Evolutionary conservation across 2,329 filamentous ascomycete species (phyloP).

Genomic region (Arthrobotrys sphaeroides): DNA sequence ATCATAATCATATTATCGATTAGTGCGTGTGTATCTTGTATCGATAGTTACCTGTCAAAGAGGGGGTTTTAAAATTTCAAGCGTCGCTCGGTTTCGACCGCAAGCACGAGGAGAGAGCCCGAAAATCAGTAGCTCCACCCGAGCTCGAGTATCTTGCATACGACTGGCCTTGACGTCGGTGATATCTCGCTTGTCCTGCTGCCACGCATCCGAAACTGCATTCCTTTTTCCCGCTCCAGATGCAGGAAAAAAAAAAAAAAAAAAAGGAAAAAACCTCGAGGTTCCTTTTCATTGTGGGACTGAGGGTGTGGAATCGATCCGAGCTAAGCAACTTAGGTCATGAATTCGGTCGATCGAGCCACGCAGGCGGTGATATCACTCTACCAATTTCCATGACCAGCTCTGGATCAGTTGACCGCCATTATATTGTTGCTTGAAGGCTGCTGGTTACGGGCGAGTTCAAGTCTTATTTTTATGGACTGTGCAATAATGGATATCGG

Average conservation of each 20-base stretch:
- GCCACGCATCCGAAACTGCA: conserved; percentile 45
- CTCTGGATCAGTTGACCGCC: conserved; percentile 40
- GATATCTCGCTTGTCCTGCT: conserved; percentile 48
- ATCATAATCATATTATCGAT: background rate
- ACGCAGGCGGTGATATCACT: conserved; percentile 46
- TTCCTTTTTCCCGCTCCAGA: conserved; percentile 40
- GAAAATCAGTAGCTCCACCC: conserved; percentile 19
- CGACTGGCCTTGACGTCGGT: conserved; percentile 34
- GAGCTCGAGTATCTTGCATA: conserved; percentile 38
- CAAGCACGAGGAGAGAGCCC: background rate
- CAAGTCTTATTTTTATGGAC: no score
- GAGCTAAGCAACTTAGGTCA: background rate
- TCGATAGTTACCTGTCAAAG: no score
- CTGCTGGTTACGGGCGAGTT: background rate
- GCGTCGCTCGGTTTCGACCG: conserved; percentile 8
- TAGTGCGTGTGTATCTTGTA: no score
- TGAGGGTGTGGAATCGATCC: background rate
- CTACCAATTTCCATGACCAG: conserved; percentile 25
- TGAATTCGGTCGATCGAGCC: conserved; percentile 30
- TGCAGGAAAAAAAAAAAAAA: background rate
- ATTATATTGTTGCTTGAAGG: no score
- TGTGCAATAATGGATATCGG: background rate
- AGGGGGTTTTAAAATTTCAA: no score
- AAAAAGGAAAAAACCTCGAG: background rate
- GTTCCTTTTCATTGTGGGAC: background rate